A percentile compares a stretch with the other conserved stretches of the same genome.
Conservation (phyloP, 2,329 filamentous ascomycete species). For the Sphaerostilbella broomeana region DNA sequence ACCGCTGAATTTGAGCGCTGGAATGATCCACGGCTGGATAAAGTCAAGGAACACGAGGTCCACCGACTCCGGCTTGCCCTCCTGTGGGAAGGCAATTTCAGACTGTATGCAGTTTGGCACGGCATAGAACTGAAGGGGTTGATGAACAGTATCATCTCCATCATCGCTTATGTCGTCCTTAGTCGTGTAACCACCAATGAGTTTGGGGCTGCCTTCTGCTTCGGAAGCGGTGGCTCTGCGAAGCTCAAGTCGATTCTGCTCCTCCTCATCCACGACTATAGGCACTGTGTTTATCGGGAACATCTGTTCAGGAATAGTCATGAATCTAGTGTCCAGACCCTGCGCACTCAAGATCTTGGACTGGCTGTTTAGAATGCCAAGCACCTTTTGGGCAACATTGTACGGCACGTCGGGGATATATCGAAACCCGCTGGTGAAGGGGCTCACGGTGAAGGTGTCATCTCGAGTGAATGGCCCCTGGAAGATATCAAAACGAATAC, state of each 20-base stretch:
- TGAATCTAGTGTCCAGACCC: conserved; percentile 37
- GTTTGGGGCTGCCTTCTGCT: conserved; percentile 32
- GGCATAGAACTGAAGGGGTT: conserved; percentile 63
- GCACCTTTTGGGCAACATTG: conserved; percentile 61
- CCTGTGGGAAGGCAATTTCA: conserved; percentile 53
- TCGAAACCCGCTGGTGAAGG: conserved; percentile 73
- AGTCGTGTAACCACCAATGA: conserved; percentile 76
- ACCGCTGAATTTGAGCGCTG: conserved; percentile 60
- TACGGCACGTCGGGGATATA: conserved; percentile 80
- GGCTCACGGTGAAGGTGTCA: conserved; percentile 77
- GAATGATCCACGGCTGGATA: conserved; percentile 72
- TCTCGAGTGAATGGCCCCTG: conserved; percentile 86
- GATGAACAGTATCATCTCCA: conserved; percentile 86
- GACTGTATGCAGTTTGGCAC: conserved; percentile 82
- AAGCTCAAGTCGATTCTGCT: conserved; percentile 25
- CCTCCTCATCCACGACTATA: conserved; percentile 6
- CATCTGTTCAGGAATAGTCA: conserved; percentile 44
- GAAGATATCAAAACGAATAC: conserved; percentile 92
- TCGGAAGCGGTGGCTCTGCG: conserved; percentile 17
- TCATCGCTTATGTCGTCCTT: conserved; percentile 74
- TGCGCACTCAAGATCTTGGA: conserved; percentile 40
- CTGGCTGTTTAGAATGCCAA: conserved; percentile 51
- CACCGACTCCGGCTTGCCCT: conserved; percentile 59
- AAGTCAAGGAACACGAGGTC: conserved; percentile 92
- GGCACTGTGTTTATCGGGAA: conserved; percentile 19